Base-by-base conservation (phyloP, 179 eudicot species). In the Silene noctiflora region DNA sequence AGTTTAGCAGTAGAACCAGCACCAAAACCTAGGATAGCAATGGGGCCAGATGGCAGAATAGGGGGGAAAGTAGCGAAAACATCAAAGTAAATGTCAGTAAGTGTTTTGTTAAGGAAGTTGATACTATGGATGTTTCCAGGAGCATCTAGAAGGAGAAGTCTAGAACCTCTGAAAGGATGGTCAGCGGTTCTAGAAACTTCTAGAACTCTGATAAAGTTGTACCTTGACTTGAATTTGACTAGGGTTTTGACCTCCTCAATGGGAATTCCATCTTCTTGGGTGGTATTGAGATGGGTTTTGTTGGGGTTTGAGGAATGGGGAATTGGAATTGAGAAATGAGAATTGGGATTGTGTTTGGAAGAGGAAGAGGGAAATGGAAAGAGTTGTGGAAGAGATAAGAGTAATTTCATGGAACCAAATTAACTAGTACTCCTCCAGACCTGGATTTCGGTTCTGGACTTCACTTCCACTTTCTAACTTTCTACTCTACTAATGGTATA, bases 41-140 rank as follows among this genome's bases (percentile, higher is more conserved):
- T 22, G 3, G 97, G 92, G 2, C 98, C 98, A 10, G 94, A 87
- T 0, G 97, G 94, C 46, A 92, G 25, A 64, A 94, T 78, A 0
- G 97, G 96, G 0, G 96, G 92, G 3, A 94, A 70, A 0, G 94
- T 89, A 0, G 91, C 98, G 69, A 94, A 94, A 69, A 94, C 93
- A 80, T 94, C 98, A 78, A 87, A 94, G 83, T 91, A 94, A 67
- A 92, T 81, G 56, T 77, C 63, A 73, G 98, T 90, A n/a, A 91
- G 81, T 55, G 86, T 73, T 56, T 78, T 86, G 81, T 76, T 74
- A 46, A 79, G 75, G 84, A 83, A 89, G 22, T 81, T 82, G 21
- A 94, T 89, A 82, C 97, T 91, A 81, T 91, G 96, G 76, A 91
- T 94, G 86, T 94, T 94, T 11, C 97, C 97, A 22, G 96, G 98